These are phyloP conservation scores for Xylariomycetidae sp. DNA, from an alignment of 2,329 filamentous ascomycete species.

Conservation along the genomic window DNA sequence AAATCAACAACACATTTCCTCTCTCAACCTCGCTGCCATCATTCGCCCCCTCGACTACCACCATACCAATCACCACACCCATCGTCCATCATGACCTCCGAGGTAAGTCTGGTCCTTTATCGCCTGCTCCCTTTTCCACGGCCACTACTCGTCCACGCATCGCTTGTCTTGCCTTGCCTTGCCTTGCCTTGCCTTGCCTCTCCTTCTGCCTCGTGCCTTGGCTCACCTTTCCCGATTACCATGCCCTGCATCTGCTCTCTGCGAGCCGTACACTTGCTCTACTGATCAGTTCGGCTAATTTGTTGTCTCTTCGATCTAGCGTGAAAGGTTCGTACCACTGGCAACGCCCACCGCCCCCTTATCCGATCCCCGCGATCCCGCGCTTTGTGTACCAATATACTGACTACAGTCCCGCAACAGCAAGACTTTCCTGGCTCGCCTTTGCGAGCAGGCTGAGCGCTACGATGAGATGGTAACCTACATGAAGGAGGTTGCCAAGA, in stretches of 20 bases:
- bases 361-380: constrained; percentile 6
- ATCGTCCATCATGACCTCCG: constrained; percentile 26
- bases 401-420: constrained; percentile 42
- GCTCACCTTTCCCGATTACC: constrained; percentile 4
- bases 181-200: too few relatives aligned
- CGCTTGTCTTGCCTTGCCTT: too few relatives aligned
- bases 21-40: not conserved
- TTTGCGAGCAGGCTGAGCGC: constrained; percentile 99
- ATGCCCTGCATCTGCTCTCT: too few relatives aligned
- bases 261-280: too few relatives aligned
- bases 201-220: too few relatives aligned
- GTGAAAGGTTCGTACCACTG: constrained; percentile 58
- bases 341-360: constrained; percentile 5
- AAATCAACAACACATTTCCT: constrained; percentile 3
- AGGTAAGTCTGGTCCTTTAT: constrained; percentile 25
- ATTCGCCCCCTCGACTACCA: constrained; percentile 1
- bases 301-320: constrained; percentile 43
- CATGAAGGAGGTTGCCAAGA: constrained; percentile 99
- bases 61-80: constrained; percentile 8
- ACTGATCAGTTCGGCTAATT: too few relatives aligned
- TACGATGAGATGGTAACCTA: constrained; percentile 99
- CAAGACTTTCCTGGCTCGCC: constrained; percentile 99
- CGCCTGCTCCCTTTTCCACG: constrained; percentile 4
- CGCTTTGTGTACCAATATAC: constrained; percentile 10
- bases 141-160: too few relatives aligned